phyloP scores from a whole-genome alignment of 1,139 yeast genomes.

The Kodamaea fungicola region DNA sequence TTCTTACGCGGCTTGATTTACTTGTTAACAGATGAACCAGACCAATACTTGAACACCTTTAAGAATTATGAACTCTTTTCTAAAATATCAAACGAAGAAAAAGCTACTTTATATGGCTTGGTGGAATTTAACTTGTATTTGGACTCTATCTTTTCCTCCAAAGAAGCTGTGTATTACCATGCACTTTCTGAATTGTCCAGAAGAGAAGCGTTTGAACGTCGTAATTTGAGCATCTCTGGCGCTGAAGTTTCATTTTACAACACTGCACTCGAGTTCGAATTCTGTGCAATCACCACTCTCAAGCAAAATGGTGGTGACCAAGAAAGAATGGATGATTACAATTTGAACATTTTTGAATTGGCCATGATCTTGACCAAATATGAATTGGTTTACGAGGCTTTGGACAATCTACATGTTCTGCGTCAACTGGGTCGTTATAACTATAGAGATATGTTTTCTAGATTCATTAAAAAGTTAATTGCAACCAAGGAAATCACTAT shows the following conservation, averaged over 20 bases:
- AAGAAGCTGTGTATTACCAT: constrained; percentile 33
- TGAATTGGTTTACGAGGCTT: constrained; percentile 24
- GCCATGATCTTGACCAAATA: constrained; percentile 25
- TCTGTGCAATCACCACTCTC: constrained; percentile 26
- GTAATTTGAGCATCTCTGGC: not conserved
- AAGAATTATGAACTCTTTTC: constrained; percentile 15
- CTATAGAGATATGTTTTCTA: constrained; percentile 15
- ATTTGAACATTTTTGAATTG: constrained; percentile 30
- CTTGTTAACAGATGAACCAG: constrained; percentile 28
- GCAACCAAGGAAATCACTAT: constrained; percentile 17
- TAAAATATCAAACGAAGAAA: not conserved
- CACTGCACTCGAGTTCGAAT: constrained; percentile 31
- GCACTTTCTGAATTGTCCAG: constrained; percentile 30
- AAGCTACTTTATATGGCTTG: constrained; percentile 7
- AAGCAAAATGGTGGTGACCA: constrained; percentile 4
- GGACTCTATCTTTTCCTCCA: constrained; percentile 16
- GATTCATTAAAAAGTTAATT: constrained; percentile 26
- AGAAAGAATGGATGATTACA: constrained; percentile 14
- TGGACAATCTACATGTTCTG: constrained; percentile 17
- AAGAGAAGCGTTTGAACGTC: constrained; percentile 12
- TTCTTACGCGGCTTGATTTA: constrained; percentile 36
- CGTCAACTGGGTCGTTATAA: constrained; percentile 6
- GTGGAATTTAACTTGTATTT: constrained; percentile 13
- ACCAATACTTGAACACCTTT: constrained; percentile 22
- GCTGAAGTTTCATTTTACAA: constrained; percentile 14